A percentile compares a stretch with the other conserved stretches of the same genome.
phyloP scores from a whole-genome alignment of 1,284 basidiomycete genomes.

The Papiliotrema fonsecae region DNA sequence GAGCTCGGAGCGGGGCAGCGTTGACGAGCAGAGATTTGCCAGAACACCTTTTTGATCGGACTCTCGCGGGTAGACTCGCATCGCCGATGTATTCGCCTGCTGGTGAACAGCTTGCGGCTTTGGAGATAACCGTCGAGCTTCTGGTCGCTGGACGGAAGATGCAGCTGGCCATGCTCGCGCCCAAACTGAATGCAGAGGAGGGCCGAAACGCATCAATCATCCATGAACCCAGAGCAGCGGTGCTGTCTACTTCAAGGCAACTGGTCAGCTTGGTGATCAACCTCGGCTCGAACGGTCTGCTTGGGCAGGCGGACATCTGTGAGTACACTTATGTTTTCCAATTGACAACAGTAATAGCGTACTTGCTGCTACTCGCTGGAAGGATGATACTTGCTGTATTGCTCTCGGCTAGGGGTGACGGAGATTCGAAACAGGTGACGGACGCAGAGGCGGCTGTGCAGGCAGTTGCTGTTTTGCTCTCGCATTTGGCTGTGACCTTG shows the following conservation, averaged over 20 bases:
- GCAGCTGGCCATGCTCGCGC: background rate
- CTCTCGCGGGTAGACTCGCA: too few species aligned
- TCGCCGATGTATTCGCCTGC: too few species aligned
- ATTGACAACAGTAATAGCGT: slow-evolving; percentile 6
- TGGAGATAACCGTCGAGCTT: background rate
- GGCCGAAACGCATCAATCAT: background rate
- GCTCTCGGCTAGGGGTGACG: slow-evolving; percentile 10
- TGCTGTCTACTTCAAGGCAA: background rate
- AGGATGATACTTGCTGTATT: slow-evolving; percentile 11
- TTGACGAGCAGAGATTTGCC: too few species aligned
- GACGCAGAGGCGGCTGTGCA: slow-evolving; percentile 11
- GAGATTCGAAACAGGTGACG: slow-evolving; percentile 5
- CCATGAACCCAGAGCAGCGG: background rate
- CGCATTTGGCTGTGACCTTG: slow-evolving; percentile 10
- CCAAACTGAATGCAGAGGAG: too few species aligned
- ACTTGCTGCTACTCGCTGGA: slow-evolving; percentile 12
- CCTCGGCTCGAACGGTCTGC: too few species aligned
- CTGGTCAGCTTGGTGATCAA: background rate
- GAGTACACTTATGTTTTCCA: background rate
- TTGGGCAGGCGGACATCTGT: background rate
- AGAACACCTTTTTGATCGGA: too few species aligned
- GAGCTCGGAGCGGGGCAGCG: background rate
- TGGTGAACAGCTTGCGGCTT: background rate
- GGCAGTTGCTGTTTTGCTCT: slow-evolving; percentile 10
- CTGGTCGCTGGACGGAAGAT: background rate